These are phyloP conservation scores for Aspergillus sp. DNA, from an alignment of 2,329 filamentous ascomycete genomes.

Conservation along the genomic window DNA sequence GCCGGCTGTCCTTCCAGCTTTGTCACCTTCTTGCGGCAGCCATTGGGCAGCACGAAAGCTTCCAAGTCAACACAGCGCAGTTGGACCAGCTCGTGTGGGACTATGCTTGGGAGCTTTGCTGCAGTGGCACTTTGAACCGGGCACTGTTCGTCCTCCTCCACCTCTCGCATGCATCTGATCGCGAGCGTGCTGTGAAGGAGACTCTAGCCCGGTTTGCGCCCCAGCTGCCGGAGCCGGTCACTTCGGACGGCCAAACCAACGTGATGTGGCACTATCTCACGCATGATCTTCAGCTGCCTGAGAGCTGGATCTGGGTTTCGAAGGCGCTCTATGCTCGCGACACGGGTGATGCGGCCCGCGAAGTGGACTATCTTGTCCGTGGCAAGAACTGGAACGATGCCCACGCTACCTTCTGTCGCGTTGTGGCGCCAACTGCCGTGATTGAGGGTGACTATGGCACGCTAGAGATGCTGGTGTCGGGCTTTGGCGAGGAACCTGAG, in stretches of 20 bases:
- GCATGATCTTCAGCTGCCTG: slow-evolving; percentile 69
- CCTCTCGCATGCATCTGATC: slow-evolving; percentile 64
- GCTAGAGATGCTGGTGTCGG: slow-evolving; percentile 68
- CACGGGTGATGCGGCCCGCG: slow-evolving; percentile 66
- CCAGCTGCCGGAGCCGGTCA: slow-evolving; percentile 61
- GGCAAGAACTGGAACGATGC: slow-evolving; percentile 78
- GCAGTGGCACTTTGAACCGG: slow-evolving; percentile 66
- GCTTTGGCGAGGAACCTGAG: slow-evolving; percentile 66
- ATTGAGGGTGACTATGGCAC: slow-evolving; percentile 77
- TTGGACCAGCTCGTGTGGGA: slow-evolving; percentile 67
- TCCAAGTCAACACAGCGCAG: slow-evolving; percentile 59
- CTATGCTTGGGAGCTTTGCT: slow-evolving; percentile 55
- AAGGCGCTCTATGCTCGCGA: slow-evolving; percentile 80
- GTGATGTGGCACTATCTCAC: slow-evolving; percentile 62
- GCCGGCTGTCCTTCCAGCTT: slow-evolving; percentile 82
- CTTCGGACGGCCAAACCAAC: slow-evolving; percentile 44
- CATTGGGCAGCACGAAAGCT: slow-evolving; percentile 50
- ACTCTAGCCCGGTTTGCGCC: slow-evolving; percentile 73
- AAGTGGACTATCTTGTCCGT: slow-evolving; percentile 78
- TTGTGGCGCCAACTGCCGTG: slow-evolving; percentile 79
- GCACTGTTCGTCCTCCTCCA: slow-evolving; percentile 78
- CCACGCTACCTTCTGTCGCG: slow-evolving; percentile 76
- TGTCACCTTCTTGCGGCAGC: slow-evolving; percentile 63
- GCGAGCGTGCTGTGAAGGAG: slow-evolving; percentile 69
- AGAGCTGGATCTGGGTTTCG: slow-evolving; percentile 81